Conservation (phyloP, 2,329 filamentous ascomycete genomes). For the Phoma herbarum region DNA sequence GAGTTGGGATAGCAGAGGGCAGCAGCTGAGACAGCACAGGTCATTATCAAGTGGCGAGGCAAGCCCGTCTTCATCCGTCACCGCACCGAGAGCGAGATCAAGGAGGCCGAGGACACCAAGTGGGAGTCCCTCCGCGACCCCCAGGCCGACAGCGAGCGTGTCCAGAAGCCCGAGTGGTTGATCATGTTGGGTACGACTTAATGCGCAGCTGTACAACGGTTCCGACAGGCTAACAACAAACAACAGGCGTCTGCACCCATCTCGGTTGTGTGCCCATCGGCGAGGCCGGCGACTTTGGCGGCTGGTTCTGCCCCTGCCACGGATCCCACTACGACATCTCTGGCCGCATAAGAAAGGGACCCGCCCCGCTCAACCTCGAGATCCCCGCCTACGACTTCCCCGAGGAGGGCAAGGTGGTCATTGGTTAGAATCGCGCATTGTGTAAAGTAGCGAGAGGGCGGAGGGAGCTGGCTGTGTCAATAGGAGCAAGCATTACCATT, state of each 20-base stretch:
- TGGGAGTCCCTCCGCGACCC: slow-evolving; percentile 87
- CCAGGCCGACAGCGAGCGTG: slow-evolving; percentile 87
- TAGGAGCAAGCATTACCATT: slow-evolving; percentile 48
- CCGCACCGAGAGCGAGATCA: slow-evolving; percentile 91
- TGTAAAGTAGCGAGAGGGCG: slow-evolving; percentile 34
- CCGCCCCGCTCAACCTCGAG: slow-evolving; percentile 96
- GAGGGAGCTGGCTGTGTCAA: slow-evolving; percentile 39
- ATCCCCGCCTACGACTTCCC: slow-evolving; percentile 92
- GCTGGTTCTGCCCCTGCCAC: slow-evolving; percentile 99
- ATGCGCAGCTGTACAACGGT: not conserved
- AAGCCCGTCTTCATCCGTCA: slow-evolving; percentile 99
- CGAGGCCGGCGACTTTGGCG: slow-evolving; percentile 96
- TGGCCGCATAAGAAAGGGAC: slow-evolving; percentile 96
- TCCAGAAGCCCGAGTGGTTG: slow-evolving; percentile 98
- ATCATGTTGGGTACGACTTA: slow-evolving; percentile 88
- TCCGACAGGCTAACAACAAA: slow-evolving; percentile 35
- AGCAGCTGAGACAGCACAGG: slow-evolving; percentile 59
- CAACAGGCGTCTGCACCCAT: slow-evolving; percentile 98
- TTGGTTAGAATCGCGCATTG: slow-evolving; percentile 72
- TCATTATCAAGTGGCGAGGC: slow-evolving; percentile 99
- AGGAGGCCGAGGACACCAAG: slow-evolving; percentile 90
- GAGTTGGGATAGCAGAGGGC: not conserved
- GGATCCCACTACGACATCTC: slow-evolving; percentile 99
- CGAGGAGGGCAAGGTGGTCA: slow-evolving; percentile 85
- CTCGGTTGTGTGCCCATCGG: slow-evolving; percentile 99